Evolutionary conservation across 306 rosid genomes (phyloP).

Genomic region (Trifolium repens): DNA sequence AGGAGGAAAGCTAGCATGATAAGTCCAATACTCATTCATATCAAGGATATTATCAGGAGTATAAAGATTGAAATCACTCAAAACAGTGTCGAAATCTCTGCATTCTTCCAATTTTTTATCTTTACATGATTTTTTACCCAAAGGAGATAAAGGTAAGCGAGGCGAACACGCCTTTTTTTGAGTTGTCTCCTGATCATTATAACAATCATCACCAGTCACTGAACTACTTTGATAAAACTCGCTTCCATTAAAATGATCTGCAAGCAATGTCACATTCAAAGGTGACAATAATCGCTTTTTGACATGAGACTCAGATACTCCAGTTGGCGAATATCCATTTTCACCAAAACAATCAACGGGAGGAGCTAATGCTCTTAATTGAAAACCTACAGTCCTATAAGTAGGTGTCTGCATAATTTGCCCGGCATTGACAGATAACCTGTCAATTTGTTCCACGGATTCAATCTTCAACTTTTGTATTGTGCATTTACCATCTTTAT

Average conservation of each 20-base stretch:
- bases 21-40: slow-evolving; percentile 49
- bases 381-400: slow-evolving; percentile 71
- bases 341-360: slow-evolving; percentile 45
- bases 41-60: slow-evolving; percentile 46
- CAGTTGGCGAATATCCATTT: slow-evolving; percentile 48
- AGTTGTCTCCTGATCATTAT: slow-evolving; percentile 34
- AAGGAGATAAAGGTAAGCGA: slow-evolving; percentile 70
- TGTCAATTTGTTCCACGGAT: slow-evolving; percentile 46
- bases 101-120: slow-evolving; percentile 42
- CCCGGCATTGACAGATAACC: slow-evolving; percentile 49
- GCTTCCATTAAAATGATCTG: slow-evolving; percentile 47
- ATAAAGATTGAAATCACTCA: slow-evolving; percentile 46
- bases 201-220: slow-evolving; percentile 24
- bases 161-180: slow-evolving; percentile 47
- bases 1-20: slow-evolving; percentile 51
- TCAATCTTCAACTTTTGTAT: slow-evolving; percentile 52
- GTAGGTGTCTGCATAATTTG: slow-evolving; percentile 50
- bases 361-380: slow-evolving; percentile 50
- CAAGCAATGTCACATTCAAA: slow-evolving; percentile 56
- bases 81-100: slow-evolving; percentile 36
- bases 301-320: slow-evolving; percentile 44
- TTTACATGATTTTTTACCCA: slow-evolving; percentile 60
- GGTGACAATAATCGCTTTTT: slow-evolving; percentile 64
- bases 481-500: slow-evolving; percentile 49
- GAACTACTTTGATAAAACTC: slow-evolving; percentile 46